These are phyloP conservation scores for Tulasnella calospora DNA, from an alignment of 768 basidiomycete species.

Conservation along the genomic window DNA sequence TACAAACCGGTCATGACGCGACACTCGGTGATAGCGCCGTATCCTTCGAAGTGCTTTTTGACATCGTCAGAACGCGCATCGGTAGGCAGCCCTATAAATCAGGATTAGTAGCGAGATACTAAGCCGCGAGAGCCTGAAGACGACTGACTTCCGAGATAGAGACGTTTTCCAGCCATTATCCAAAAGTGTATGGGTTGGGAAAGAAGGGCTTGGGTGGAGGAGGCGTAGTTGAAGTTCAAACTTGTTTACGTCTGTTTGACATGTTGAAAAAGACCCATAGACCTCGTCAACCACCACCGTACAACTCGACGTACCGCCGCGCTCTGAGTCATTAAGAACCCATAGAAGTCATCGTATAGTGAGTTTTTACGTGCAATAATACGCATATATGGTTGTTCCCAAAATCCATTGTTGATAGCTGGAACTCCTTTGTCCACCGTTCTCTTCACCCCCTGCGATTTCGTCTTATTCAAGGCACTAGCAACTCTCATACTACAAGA, in stretches of 20 bases:
- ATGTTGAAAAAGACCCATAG: neutral
- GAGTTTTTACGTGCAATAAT: neutral
- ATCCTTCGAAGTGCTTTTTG: constrained; percentile 83
- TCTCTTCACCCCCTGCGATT: neutral
- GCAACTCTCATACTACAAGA: neutral
- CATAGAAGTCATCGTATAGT: neutral
- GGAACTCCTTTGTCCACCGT: neutral
- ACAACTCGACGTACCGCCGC: neutral
- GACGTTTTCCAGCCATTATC: constrained; percentile 12
- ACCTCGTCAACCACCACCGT: neutral
- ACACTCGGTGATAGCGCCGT: constrained; percentile 82
- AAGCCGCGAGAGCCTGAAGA: neutral
- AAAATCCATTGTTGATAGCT: neutral
- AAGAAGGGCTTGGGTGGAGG: neutral
- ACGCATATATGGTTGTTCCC: neutral
- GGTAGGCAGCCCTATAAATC: constrained; percentile 61
- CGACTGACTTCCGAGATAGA: constrained; percentile 31
- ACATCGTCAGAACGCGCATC: constrained; percentile 82
- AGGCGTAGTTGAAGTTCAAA: constrained; percentile 11
- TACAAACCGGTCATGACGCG: constrained; percentile 87
- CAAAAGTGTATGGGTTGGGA: constrained; percentile 1
- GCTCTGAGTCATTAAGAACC: neutral
- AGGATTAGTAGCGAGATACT: neutral
- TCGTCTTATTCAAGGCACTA: neutral
- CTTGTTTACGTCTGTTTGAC: constrained; percentile 11